Evolutionary conservation across 2,329 filamentous ascomycete genomes (phyloP).

Genomic region (Sporothrix variecibatus): DNA sequence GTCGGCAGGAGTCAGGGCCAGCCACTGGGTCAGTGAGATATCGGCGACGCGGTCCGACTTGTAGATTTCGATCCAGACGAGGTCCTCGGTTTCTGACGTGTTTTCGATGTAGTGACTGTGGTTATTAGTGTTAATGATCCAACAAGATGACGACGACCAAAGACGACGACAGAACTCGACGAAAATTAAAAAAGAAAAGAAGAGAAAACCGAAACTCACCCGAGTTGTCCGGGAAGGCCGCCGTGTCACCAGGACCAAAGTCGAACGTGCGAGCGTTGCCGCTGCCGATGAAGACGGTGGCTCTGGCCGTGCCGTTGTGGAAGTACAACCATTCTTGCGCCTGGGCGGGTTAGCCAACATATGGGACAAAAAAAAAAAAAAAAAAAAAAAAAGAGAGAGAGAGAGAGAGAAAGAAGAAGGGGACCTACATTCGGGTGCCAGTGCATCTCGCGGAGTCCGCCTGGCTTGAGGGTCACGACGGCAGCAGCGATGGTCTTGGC

Average conservation of each 20-base stretch:
- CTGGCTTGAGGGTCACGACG: constrained; percentile 64
- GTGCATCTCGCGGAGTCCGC: constrained; percentile 65
- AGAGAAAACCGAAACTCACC: constrained; percentile 35
- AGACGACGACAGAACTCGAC: background rate
- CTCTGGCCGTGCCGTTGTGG: constrained; percentile 61
- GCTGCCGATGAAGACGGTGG: constrained; percentile 66
- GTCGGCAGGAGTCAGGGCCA: constrained; percentile 65
- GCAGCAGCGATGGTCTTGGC: constrained; percentile 66
- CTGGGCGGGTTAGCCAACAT: constrained; percentile 38
- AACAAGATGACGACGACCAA: background rate
- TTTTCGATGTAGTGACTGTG: constrained; percentile 69
- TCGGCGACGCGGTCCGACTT: constrained; percentile 68
- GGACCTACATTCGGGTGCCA: constrained; percentile 66
- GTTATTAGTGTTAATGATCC: constrained; percentile 30
- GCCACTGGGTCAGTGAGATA: constrained; percentile 68
- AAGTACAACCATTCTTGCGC: constrained; percentile 74
- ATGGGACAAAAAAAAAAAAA: background rate
- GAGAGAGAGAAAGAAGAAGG: background rate
- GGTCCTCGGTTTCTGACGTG: constrained; percentile 59
- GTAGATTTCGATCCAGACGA: constrained; percentile 70
- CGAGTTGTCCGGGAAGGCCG: constrained; percentile 67
- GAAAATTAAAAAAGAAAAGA: background rate
- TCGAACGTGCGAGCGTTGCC: constrained; percentile 66
- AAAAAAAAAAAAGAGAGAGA: background rate
- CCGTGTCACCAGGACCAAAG: constrained; percentile 67